phyloP scores from a whole-genome alignment of 148 eudicot species.

The Oxyria digyna region DNA sequence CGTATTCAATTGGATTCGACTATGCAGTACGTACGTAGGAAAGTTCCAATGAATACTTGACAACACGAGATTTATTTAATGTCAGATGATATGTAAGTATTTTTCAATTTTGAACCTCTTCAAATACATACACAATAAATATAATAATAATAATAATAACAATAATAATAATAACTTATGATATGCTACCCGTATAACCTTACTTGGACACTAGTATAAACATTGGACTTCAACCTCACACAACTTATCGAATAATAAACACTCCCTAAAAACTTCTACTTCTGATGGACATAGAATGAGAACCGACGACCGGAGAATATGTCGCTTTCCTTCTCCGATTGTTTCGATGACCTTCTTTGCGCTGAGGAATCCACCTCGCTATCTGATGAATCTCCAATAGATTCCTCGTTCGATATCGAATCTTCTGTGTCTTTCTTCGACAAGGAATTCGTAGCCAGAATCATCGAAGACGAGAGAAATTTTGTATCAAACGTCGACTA shows the following conservation, averaged over 20 bases:
- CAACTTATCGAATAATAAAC: neutral
- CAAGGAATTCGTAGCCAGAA: constrained; percentile 45
- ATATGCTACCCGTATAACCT: too few relatives aligned
- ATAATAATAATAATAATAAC: too few relatives aligned
- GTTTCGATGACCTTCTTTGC: constrained; percentile 52
- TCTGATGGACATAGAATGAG: constrained; percentile 10
- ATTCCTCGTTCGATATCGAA: constrained; percentile 34
- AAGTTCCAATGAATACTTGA: too few relatives aligned
- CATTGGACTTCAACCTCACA: too few relatives aligned
- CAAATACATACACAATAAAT: too few relatives aligned
- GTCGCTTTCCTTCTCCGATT: constrained; percentile 44
- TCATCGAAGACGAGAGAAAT: constrained; percentile 48
- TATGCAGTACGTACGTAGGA: too few relatives aligned
- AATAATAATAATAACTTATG: too few relatives aligned
- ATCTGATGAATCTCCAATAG: constrained; percentile 22
- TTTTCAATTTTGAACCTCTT: too few relatives aligned
- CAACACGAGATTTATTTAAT: too few relatives aligned
- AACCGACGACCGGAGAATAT: constrained; percentile 15
- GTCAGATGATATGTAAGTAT: too few relatives aligned
- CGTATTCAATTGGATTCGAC: too few relatives aligned
- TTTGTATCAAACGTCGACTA: constrained; percentile 13
- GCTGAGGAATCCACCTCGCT: constrained; percentile 47
- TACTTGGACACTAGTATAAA: too few relatives aligned
- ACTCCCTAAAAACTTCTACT: neutral
- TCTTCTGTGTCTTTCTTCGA: constrained; percentile 13